Percentiles rank a stretch among this genome's conserved stretches.
These are phyloP conservation scores for Sporothrix phasma DNA, from an alignment of 2,329 filamentous ascomycete genomes.

Conservation along the genomic window DNA sequence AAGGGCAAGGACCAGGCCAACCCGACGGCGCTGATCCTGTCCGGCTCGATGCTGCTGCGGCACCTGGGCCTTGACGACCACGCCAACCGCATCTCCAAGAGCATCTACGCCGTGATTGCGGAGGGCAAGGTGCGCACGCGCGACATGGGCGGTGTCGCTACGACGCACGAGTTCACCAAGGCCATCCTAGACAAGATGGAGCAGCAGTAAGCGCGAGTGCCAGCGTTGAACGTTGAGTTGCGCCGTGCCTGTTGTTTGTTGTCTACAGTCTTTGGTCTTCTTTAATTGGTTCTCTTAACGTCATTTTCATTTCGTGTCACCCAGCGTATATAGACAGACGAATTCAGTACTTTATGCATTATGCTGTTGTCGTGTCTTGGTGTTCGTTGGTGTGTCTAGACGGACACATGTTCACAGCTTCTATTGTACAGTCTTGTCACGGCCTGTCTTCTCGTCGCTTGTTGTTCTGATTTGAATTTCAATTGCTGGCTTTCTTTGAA, in stretches of 20 bases:
- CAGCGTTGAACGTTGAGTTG: neutral
- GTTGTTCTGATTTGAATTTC: neutral
- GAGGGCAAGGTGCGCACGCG: constrained; percentile 83
- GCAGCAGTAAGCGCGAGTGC: constrained; percentile 39
- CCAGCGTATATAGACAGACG: constrained; percentile 14
- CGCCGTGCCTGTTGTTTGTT: neutral
- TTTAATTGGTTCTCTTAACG: neutral
- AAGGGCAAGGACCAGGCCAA: constrained; percentile 99
- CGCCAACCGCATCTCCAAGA: constrained; percentile 94
- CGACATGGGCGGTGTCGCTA: constrained; percentile 88
- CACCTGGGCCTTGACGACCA: constrained; percentile 97
- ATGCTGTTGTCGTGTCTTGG: neutral
- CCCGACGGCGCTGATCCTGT: constrained; percentile 90
- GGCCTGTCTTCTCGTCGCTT: no score
- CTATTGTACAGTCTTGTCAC: neutral
- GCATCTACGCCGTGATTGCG: constrained; percentile 66
- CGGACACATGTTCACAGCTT: neutral
- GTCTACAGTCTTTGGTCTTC: neutral
- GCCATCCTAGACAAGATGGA: constrained; percentile 97
- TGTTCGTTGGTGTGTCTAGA: neutral
- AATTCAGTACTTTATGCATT: constrained; percentile 9
- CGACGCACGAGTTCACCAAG: constrained; percentile 89
- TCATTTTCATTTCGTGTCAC: constrained; percentile 1
- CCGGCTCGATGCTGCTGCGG: constrained; percentile 91
- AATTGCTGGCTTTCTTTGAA: neutral